Conservation (phyloP, 352 stramenopile genomes). For the Albugo candida region DNA sequence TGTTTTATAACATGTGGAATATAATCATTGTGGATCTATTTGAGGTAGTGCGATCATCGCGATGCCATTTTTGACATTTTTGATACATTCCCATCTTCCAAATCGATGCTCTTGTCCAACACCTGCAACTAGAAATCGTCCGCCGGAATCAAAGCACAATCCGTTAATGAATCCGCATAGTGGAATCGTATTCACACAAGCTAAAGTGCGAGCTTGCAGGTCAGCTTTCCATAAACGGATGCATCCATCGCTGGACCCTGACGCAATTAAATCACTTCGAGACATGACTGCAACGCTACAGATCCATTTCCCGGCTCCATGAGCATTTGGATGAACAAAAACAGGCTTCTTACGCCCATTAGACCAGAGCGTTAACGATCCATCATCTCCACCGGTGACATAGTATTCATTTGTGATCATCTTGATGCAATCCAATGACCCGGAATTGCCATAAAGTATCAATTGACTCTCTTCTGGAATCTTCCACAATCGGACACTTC, state of each 20-base stretch:
- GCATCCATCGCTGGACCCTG: slow-evolving; percentile 79
- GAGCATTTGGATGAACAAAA: slow-evolving; percentile 55
- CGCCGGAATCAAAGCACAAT: slow-evolving; percentile 54
- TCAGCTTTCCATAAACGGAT: slow-evolving; percentile 84
- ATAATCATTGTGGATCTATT: slow-evolving; percentile 25
- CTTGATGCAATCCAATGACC: slow-evolving; percentile 81
- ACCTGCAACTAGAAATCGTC: slow-evolving; percentile 77
- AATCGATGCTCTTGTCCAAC: slow-evolving; percentile 86
- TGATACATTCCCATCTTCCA: slow-evolving; percentile 80
- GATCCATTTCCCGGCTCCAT: slow-evolving; percentile 81
- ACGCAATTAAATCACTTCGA: slow-evolving; percentile 80
- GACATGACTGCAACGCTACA: slow-evolving; percentile 76
- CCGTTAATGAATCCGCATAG: slow-evolving; percentile 53
- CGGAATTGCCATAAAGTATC: slow-evolving; percentile 82
- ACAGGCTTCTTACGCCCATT: slow-evolving; percentile 87
- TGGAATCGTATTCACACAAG: slow-evolving; percentile 46
- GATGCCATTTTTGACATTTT: slow-evolving; percentile 78
- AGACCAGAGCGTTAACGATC: slow-evolving; percentile 82
- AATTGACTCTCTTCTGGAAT: slow-evolving; percentile 89
- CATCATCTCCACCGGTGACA: slow-evolving; percentile 81
- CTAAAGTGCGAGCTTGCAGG: slow-evolving; percentile 38
- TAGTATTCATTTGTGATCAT: slow-evolving; percentile 88
- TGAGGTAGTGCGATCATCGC: slow-evolving; percentile 72
- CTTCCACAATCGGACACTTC: slow-evolving; percentile 90
- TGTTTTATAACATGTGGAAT: too few species aligned